Evolutionary conservation across 352 stramenopile genomes (phyloP), one percentile per base, ranked within the genome.

Genomic region (Globisporangium okanoganense): DNA sequence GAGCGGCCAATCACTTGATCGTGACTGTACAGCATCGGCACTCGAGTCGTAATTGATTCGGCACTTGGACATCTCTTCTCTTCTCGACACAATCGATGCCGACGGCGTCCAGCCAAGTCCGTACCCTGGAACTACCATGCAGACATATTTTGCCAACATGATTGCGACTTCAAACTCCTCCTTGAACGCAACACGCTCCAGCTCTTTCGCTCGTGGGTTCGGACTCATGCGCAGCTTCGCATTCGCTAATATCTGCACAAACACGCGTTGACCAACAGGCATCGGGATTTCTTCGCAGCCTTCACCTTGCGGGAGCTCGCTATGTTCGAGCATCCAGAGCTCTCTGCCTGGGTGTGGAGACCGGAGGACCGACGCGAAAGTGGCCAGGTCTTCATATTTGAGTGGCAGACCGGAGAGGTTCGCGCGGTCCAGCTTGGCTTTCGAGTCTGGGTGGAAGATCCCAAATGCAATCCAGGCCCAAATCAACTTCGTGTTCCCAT

Each of bases 381-480:
- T 29, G 25, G 57, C 29, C 18, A 67, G 5, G 14, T 66, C 51
- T 3, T 56, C 2, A 0, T 0, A 20, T n/a, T 54, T 49, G 0
- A 83, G 43, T 18, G 68, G 58, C n/a, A 79, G 59, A 4, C 59
- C 62, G 16, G 70, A 66, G 22, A 75, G 56, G 36, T 71, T 61
- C 25, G 75, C 57, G 33, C 72, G 61, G 18, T 62, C 35, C 12
- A 84, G 57, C 16, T 53, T 57, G 1, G 56, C 69, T 5, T 56
- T 38, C 5, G 72, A 76, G 53, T 81, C 72, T 0, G 58, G 63
- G 36, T 85, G 75, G 58, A 85, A 80, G 0, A 76, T 61, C 20
- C 64, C 73, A 31, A 76, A 59, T 18, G 69, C 75, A 49, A 85
- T 71, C 75, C 75, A 85, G 5, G 59, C 64, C 69, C 71, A 79